A percentile compares a stretch with the other conserved stretches of the same genome.
Evolutionary conservation across 192 early-diverging fungal genomes (phyloP).

Genomic region (Mortierella claussenii): DNA sequence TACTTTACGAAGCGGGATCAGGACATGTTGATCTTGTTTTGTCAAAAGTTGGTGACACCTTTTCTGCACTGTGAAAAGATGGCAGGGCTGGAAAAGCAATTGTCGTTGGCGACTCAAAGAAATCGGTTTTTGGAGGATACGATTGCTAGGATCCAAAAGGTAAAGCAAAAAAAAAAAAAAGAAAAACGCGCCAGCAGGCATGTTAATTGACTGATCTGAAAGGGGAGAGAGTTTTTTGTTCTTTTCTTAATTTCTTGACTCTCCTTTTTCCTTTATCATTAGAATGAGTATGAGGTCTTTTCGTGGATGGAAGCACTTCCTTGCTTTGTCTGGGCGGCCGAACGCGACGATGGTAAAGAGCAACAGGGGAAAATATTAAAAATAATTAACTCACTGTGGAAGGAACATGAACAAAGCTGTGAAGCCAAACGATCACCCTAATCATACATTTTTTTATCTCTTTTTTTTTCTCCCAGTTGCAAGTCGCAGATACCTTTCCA

Average conservation of each 20-base stretch:
- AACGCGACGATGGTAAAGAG: constrained; percentile 31
- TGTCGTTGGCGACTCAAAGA: constrained; percentile 28
- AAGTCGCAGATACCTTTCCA: constrained; percentile 43
- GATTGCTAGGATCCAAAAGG: constrained; percentile 42
- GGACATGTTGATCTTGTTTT: constrained; percentile 47
- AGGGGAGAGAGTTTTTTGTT: neutral
- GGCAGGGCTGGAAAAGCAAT: constrained; percentile 15
- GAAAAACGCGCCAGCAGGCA: neutral
- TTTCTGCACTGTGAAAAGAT: constrained; percentile 35
- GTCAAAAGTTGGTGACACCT: constrained; percentile 31
- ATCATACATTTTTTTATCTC: no score
- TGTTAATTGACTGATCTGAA: neutral
- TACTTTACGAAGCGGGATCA: constrained; percentile 49
- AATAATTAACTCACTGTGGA: no score
- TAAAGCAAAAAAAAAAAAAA: constrained; percentile 4
- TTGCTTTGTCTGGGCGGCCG: constrained; percentile 52
- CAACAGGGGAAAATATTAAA: neutral
- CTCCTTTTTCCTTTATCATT: neutral
- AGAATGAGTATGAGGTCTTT: constrained; percentile 52
- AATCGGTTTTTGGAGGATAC: constrained; percentile 43
- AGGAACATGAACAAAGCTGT: no score
- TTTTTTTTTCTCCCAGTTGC: constrained; percentile 10
- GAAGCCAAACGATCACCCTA: no score
- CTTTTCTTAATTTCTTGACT: neutral
- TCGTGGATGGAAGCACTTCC: constrained; percentile 53